Base-by-base conservation (phyloP, 106 monocot species). In the Alisma plantagoaquatica region DNA sequence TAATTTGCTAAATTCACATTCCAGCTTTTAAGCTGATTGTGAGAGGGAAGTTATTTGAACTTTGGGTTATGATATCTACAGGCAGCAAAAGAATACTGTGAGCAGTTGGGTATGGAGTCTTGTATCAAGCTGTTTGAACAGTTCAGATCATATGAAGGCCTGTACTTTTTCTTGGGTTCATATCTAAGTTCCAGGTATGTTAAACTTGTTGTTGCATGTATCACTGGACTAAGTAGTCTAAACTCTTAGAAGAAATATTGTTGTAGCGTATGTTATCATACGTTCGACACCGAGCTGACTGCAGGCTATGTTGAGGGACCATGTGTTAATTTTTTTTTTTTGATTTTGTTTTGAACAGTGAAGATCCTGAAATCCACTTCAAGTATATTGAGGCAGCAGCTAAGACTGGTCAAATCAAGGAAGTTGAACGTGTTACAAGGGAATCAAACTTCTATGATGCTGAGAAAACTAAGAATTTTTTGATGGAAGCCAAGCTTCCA, bases 401-500 rank as follows among this genome's bases (percentile, higher is more conserved):
- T 4, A 96, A 82, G 74, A 96, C 96, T 68, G 96, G 96, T 20
- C 96, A 96, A 60, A 81, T 96, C 33, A 96, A 96, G 66, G 96
- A 96, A 70, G 96, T 96, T 60, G 96, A 96, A 60, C 80, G 96
- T 31, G 96, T 96, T 22, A 96, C 96, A 43, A 84, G 96, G 61
- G 96, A 96, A 74, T 96, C 96, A 23, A 85, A 89, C 49, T 96
- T 96, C 71, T 96, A 96, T 78, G 96, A 96, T 35, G 55, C 96
- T 46, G 89, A 96, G 74, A 96, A 96, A 68, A 82, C 96, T 5
- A 96, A 96, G 65, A 89, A 89, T 49, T 89, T 96, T 57, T 54
- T 96, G 31, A 96, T 96, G 96, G 96, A 96, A 65, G 84, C 96
- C 33, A 96, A 96, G 44, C 81, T 96, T 62, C 96, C 96, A 22